Evolutionary conservation across 2,329 filamentous ascomycete genomes (phyloP).

Genomic region (Colletotrichum sp.): DNA sequence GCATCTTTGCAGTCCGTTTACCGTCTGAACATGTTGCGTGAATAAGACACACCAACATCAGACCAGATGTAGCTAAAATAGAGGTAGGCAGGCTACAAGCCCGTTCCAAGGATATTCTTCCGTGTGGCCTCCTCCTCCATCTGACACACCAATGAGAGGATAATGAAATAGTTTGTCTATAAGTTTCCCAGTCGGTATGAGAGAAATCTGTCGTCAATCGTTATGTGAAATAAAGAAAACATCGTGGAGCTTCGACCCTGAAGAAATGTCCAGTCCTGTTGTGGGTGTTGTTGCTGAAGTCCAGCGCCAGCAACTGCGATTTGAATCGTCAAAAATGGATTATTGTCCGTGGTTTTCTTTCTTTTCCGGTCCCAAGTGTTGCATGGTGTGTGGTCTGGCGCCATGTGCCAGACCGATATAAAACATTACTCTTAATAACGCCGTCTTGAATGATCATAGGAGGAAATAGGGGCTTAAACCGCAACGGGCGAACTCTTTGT

Average conservation of each 20-base stretch:
- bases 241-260: background rate
- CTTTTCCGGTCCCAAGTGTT: background rate
- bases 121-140: background rate
- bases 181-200: constrained; percentile 1
- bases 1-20: background rate
- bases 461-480: constrained; percentile 20
- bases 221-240: background rate
- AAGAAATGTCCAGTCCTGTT: background rate
- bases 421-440: background rate
- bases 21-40: background rate
- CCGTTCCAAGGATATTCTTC: background rate
- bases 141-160: background rate
- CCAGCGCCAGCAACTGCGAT: background rate
- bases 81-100: background rate
- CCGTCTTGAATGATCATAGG: background rate
- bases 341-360: background rate
- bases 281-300: constrained; percentile 2
- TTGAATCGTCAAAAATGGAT: background rate
- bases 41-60: background rate
- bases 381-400: background rate
- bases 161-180: background rate
- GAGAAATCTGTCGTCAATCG: background rate
- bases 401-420: background rate
- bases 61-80: background rate
- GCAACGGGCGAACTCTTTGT: constrained; percentile 28